Evolutionary conservation across 2,329 filamentous ascomycete genomes (phyloP).

Genomic region (Cryphonectria carpinicola): DNA sequence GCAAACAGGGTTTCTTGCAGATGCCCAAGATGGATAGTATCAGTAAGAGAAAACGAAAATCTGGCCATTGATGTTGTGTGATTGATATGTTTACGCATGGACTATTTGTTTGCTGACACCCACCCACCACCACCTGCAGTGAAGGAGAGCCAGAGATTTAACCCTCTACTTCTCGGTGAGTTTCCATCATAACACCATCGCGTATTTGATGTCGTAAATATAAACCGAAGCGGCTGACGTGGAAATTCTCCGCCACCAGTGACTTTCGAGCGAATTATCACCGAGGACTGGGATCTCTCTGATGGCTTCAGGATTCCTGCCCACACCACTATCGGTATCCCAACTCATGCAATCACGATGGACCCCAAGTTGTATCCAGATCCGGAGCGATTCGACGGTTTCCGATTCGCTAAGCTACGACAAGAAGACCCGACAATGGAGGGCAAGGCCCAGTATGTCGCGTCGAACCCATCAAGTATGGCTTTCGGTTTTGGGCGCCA

Average conservation of each 20-base stretch:
- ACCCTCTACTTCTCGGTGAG: conserved; percentile 39
- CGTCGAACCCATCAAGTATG: conserved; percentile 3
- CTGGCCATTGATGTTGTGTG: no score
- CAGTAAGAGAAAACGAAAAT: conserved; percentile 1
- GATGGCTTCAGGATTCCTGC: conserved; percentile 56
- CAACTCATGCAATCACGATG: conserved; percentile 41
- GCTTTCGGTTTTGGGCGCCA: conserved; percentile 20
- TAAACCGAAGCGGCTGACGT: no score
- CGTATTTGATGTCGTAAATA: no score
- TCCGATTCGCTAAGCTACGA: conserved; percentile 8
- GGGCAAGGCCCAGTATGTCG: conserved; percentile 16
- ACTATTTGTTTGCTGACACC: no score
- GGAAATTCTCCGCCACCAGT: no score
- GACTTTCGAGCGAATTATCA: neutral
- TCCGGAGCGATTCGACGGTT: conserved; percentile 32
- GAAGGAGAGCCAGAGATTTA: conserved; percentile 38
- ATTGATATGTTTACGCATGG: no score
- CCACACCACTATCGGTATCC: conserved; percentile 47
- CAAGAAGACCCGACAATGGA: conserved; percentile 3
- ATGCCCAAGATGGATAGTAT: conserved; percentile 40
- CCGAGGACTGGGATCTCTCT: conserved; percentile 40
- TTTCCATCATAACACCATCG: neutral
- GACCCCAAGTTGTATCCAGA: conserved; percentile 44
- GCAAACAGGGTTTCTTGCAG: conserved; percentile 33
- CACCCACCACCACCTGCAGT: conserved; percentile 17